Percentiles rank a stretch among this genome's conserved stretches.
phyloP scores from a whole-genome alignment of 371 early-diverging fungal genomes.

The Rhizomucor pusillus region DNA sequence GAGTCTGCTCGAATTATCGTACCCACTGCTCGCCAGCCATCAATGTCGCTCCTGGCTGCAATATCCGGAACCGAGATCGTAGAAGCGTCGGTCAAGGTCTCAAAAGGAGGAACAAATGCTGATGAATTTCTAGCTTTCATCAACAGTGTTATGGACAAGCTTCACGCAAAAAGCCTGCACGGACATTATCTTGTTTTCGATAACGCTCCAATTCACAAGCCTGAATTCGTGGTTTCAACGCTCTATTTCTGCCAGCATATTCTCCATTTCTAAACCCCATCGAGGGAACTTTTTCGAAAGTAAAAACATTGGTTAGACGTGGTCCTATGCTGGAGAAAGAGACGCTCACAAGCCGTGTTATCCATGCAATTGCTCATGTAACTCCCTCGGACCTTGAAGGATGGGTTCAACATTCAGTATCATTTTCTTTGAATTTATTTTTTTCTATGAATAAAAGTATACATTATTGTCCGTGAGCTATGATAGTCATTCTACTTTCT shows the following conservation, averaged over 20 bases:
- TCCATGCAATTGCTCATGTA: not conserved
- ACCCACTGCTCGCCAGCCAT: not conserved
- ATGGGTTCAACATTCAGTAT: not conserved
- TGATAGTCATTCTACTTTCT: too few relatives aligned
- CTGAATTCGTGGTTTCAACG: not conserved
- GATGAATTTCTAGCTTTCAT: not conserved
- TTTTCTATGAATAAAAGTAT: too few relatives aligned
- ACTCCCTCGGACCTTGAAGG: not conserved
- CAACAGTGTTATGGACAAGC: not conserved
- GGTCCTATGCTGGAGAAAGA: constrained; percentile 1
- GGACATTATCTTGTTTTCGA: constrained; percentile 3
- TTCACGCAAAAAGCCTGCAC: not conserved
- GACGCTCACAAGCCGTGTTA: not conserved
- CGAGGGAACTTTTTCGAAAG: not conserved
- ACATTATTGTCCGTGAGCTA: too few relatives aligned
- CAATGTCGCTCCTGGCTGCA: not conserved
- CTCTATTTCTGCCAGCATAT: constrained; percentile 7
- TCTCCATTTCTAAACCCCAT: constrained; percentile 12
- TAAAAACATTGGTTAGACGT: not conserved
- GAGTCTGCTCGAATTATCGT: not conserved
- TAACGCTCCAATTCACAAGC: constrained; percentile 9
- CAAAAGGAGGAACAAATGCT: not conserved
- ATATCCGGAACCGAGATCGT: not conserved
- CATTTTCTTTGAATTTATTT: too few relatives aligned
- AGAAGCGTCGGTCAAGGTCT: not conserved